Conservation (phyloP, 305 asterid species). For the Solanum hybrid region DNA sequence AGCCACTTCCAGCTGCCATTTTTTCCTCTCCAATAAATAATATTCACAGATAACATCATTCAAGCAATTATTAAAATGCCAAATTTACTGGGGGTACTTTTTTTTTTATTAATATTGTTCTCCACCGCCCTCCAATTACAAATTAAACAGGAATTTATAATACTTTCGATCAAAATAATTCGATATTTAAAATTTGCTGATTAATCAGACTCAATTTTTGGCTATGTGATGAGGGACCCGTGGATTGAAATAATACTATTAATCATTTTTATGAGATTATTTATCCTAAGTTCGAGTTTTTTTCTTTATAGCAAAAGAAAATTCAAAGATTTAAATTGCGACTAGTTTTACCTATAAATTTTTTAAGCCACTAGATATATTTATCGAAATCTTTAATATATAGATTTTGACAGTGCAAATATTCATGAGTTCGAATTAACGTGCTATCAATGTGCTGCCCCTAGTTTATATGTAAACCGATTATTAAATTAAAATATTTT, state of each 20-base stretch:
- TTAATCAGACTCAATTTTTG: too few relatives aligned
- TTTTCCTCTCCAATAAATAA: background rate
- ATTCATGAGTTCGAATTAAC: background rate
- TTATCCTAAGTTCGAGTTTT: too few relatives aligned
- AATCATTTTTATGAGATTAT: too few relatives aligned
- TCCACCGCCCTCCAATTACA: background rate
- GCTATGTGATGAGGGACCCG: accelerated
- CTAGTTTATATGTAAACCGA: background rate
- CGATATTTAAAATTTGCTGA: background rate
- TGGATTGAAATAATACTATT: background rate
- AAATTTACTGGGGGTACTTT: background rate
- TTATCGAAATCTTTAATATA: background rate
- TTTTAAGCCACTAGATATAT: accelerated
- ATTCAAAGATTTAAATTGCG: background rate
- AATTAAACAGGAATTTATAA: background rate
- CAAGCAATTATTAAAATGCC: background rate
- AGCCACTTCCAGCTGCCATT: conserved; percentile 1
- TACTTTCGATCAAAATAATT: background rate
- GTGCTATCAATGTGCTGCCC: background rate
- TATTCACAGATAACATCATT: background rate
- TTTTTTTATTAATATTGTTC: background rate
- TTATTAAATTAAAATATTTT: too few relatives aligned
- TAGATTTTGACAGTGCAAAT: too few relatives aligned
- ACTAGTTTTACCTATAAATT: accelerated
- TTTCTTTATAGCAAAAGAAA: accelerated